Percentiles rank a stretch among this genome's conserved stretches.
Conservation (phyloP, 495 filamentous ascomycete species). For the Aspergillus asperescens region DNA sequence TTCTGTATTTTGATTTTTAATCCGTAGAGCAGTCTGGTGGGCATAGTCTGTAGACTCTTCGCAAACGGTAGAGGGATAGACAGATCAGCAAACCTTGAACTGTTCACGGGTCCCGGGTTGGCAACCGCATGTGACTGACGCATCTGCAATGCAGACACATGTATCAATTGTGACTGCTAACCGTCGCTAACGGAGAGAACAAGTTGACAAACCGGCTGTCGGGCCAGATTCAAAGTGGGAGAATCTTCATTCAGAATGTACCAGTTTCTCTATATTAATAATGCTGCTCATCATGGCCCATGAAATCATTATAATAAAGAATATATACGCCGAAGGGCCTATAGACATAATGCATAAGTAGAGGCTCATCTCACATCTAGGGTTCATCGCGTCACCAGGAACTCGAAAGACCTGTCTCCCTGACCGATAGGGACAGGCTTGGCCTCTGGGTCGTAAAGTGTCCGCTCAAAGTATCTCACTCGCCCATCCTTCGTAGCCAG, state of each 20-base stretch:
- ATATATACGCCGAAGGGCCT: not conserved
- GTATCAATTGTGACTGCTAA: too few species aligned
- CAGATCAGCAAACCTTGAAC: too few species aligned
- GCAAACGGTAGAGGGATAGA: too few species aligned
- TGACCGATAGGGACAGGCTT: constrained; percentile 53
- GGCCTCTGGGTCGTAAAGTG: constrained; percentile 66
- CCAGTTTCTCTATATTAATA: not conserved
- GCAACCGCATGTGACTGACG: too few species aligned
- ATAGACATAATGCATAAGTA: constrained; percentile 2
- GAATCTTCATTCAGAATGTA: not conserved
- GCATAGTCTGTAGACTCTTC: too few species aligned
- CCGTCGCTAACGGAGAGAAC: too few species aligned
- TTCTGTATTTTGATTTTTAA: too few species aligned
- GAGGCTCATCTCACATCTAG: not conserved
- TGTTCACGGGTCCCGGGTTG: too few species aligned
- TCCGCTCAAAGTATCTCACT: constrained; percentile 77
- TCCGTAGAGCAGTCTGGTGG: too few species aligned
- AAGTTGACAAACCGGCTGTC: too few species aligned
- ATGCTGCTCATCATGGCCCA: not conserved
- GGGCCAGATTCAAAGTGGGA: not conserved
- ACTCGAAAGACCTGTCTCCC: constrained; percentile 51
- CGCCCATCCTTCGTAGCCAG: constrained; percentile 70
- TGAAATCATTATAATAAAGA: constrained; percentile 1
- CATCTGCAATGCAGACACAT: too few species aligned
- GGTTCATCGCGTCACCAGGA: constrained; percentile 21